These are phyloP conservation scores for Pseudevernia furfuracea DNA, from an alignment of 495 filamentous ascomycete species.

Conservation along the genomic window DNA sequence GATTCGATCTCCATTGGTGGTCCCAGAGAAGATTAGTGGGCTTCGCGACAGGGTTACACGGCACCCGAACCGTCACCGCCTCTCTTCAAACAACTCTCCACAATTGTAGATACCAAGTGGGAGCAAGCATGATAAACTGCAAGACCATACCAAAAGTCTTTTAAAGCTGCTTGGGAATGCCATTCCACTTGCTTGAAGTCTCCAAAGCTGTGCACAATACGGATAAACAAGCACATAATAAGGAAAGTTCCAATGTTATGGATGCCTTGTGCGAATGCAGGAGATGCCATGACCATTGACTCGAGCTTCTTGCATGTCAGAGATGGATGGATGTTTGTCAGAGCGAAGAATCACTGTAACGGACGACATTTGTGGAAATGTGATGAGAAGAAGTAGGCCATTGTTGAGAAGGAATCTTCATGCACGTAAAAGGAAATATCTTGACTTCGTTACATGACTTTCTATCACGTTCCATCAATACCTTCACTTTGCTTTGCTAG, in stretches of 20 bases:
- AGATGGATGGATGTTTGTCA: not conserved
- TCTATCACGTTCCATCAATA: not conserved
- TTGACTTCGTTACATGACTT: not conserved
- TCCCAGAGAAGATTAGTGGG: not conserved
- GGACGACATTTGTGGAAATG: not conserved
- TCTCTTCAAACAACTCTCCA: not conserved
- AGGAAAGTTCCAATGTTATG: not conserved
- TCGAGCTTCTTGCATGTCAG: not conserved
- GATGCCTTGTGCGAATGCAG: not conserved
- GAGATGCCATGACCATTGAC: not conserved
- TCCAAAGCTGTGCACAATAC: not conserved
- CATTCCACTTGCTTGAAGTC: not conserved
- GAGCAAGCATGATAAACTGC: not conserved
- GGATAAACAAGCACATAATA: not conserved
- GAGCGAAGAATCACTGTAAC: not conserved
- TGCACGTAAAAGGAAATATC: not conserved
- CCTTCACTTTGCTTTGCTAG: not conserved
- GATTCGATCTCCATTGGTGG: not conserved
- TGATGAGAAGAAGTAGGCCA: not conserved
- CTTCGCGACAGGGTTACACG: not conserved
- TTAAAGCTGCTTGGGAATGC: too few species aligned
- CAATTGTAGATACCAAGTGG: not conserved
- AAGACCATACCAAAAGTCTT: not conserved
- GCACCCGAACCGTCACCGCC: not conserved
- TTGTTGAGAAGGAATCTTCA: not conserved